A percentile compares a stretch with the other conserved stretches of the same genome.
Evolutionary conservation across 257 asterid genomes (phyloP).

Genomic region (Plectranthus barbatus): DNA sequence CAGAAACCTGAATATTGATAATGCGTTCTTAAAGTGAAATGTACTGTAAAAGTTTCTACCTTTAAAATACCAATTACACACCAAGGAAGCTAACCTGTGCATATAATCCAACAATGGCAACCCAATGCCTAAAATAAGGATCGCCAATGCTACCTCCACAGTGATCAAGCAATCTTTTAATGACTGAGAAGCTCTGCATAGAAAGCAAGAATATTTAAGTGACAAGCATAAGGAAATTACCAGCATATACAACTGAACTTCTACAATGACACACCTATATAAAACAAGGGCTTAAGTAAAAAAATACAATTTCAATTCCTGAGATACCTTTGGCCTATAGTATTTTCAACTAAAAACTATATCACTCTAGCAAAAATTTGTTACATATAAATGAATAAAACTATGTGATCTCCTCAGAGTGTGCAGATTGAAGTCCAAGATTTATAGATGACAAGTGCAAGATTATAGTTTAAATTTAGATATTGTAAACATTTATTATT

Average conservation of each 20-base stretch:
- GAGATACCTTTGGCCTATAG: neutral
- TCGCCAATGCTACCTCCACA: slow-evolving; percentile 46
- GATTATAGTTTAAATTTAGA: too few species aligned
- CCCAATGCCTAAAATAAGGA: slow-evolving; percentile 69
- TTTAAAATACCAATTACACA: neutral
- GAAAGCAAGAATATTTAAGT: slow-evolving; percentile 12
- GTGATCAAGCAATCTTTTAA: slow-evolving; percentile 60
- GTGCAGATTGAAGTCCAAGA: neutral
- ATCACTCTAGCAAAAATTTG: neutral
- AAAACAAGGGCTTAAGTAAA: neutral
- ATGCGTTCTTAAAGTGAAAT: slow-evolving; percentile 8
- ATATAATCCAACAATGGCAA: slow-evolving; percentile 53
- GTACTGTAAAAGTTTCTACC: slow-evolving; percentile 6
- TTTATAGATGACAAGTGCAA: neutral
- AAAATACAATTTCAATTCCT: neutral
- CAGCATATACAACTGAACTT: slow-evolving; percentile 11
- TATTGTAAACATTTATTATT: too few species aligned
- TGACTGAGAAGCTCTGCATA: slow-evolving; percentile 69
- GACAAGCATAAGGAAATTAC: slow-evolving; percentile 12
- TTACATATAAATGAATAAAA: neutral
- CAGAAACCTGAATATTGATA: slow-evolving; percentile 50
- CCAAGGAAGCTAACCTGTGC: slow-evolving; percentile 57
- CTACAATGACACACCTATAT: neutral
- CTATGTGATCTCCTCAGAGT: neutral
- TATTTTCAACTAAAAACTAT: neutral